Percentiles rank a stretch among this genome's conserved stretches.
Evolutionary conservation across 345 rosid genomes (phyloP).

Genomic region (Corchorus olitorius): DNA sequence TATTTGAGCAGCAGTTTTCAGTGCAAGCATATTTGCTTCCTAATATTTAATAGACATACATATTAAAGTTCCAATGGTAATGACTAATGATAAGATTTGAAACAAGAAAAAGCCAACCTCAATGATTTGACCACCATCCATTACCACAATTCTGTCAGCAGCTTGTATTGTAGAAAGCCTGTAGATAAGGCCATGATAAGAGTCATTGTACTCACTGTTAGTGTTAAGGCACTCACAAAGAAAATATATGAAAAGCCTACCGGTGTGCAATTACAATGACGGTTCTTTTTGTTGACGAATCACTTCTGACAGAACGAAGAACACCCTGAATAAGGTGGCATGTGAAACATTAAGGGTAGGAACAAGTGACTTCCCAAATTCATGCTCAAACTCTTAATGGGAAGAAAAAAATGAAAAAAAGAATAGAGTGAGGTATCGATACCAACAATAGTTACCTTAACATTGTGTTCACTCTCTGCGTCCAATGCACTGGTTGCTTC

Average conservation of each 20-base stretch:
- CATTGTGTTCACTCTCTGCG: slow-evolving; percentile 97
- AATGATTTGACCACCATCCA: slow-evolving; percentile 74
- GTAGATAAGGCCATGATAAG: slow-evolving; percentile 24
- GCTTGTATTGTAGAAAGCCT: slow-evolving; percentile 95
- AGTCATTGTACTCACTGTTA: slow-evolving; percentile 12
- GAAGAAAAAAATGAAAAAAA: background rate
- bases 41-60: background rate
- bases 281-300: slow-evolving; percentile 63
- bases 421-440: background rate
- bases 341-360: slow-evolving; percentile 8
- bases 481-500: slow-evolving; percentile 97
- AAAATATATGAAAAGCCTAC: slow-evolving; percentile 29
- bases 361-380: slow-evolving; percentile 2
- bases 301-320: slow-evolving; percentile 70
- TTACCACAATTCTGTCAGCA: slow-evolving; percentile 88
- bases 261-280: slow-evolving; percentile 91
- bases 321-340: slow-evolving; percentile 55
- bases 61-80: background rate
- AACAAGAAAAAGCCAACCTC: slow-evolving; percentile 52
- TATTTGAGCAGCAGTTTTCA: background rate
- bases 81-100: background rate
- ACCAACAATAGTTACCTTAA: slow-evolving; percentile 55
- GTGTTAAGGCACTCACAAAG: background rate
- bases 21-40: background rate
- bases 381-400: background rate